A percentile compares a stretch with the other conserved stretches of the same genome.
phyloP scores from a whole-genome alignment of 495 filamentous ascomycete species.

The Sporormia fimetaria region DNA sequence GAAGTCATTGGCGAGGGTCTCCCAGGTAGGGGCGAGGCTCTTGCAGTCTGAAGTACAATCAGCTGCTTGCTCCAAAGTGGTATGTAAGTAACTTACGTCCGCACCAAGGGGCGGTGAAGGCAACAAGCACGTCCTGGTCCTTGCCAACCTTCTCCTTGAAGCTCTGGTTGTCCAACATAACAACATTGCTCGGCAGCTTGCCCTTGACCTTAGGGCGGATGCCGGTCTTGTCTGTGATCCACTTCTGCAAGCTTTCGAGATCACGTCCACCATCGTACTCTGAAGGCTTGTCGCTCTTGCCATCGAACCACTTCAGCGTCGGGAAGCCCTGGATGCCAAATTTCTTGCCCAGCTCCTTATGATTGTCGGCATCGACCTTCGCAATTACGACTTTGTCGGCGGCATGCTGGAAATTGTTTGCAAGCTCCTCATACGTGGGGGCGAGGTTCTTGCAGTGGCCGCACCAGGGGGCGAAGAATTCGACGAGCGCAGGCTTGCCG shows the following conservation, averaged over 20 bases:
- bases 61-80: not conserved
- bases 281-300: constrained; percentile 76
- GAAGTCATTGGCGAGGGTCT: constrained; percentile 75
- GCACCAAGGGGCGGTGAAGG: constrained; percentile 96
- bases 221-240: constrained; percentile 82
- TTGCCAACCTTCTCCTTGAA: constrained; percentile 70
- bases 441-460: constrained; percentile 98
- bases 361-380: constrained; percentile 89
- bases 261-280: constrained; percentile 84
- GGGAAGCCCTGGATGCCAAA: constrained; percentile 93
- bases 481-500: constrained; percentile 90
- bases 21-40: constrained; percentile 80
- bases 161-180: constrained; percentile 64
- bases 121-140: constrained; percentile 85
- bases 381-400: constrained; percentile 79
- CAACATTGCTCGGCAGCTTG: constrained; percentile 59
- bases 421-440: constrained; percentile 92
- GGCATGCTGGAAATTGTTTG: constrained; percentile 53
- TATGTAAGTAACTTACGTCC: constrained; percentile 59
- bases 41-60: constrained; percentile 73
- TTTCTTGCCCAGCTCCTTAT: constrained; percentile 68
- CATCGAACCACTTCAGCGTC: constrained; percentile 96
- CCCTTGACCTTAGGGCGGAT: constrained; percentile 61
- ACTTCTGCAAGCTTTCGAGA: constrained; percentile 68
- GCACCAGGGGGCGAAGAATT: constrained; percentile 99